A percentile compares a stretch with the other conserved stretches of the same genome.
phyloP scores from a whole-genome alignment of 2,329 filamentous ascomycete genomes.

The Trichoderma lentiforme region DNA sequence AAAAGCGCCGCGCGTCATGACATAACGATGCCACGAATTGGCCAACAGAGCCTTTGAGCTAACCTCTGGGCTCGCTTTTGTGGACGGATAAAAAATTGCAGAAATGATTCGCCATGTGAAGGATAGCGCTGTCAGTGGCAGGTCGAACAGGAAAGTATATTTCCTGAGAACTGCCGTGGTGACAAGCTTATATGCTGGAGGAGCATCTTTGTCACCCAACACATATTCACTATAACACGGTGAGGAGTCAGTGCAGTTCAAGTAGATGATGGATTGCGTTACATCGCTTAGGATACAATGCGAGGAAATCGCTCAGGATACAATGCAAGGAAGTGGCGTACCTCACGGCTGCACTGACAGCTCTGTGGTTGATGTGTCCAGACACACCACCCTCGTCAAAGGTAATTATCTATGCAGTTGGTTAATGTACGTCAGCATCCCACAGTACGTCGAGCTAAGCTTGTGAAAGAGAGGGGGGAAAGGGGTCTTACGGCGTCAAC shows the following conservation, averaged over 20 bases:
- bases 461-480: neutral
- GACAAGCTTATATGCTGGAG: slow-evolving; percentile 35
- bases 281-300: neutral
- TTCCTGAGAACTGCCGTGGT: slow-evolving; percentile 36
- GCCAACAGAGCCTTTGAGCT: slow-evolving; percentile 33
- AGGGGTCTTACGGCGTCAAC: slow-evolving; percentile 27
- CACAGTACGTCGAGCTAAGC: neutral
- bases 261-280: neutral
- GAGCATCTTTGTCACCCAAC: slow-evolving; percentile 28
- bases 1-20: slow-evolving; percentile 36
- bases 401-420: slow-evolving; percentile 34
- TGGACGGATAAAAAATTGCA: slow-evolving; percentile 22
- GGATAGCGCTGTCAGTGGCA: slow-evolving; percentile 37
- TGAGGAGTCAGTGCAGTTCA: neutral
- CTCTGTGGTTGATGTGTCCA: slow-evolving; percentile 39
- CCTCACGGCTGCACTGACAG: slow-evolving; percentile 38
- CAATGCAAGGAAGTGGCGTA: slow-evolving; percentile 23
- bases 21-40: slow-evolving; percentile 36
- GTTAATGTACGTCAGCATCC: neutral
- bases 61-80: slow-evolving; percentile 15
- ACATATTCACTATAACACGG: slow-evolving; percentile 27
- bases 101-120: slow-evolving; percentile 28
- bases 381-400: slow-evolving; percentile 41
- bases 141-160: slow-evolving; percentile 37
- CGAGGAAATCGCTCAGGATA: neutral